phyloP scores from a whole-genome alignment of 2,329 filamentous ascomycete species.

The Talaromyces funiculosus region DNA sequence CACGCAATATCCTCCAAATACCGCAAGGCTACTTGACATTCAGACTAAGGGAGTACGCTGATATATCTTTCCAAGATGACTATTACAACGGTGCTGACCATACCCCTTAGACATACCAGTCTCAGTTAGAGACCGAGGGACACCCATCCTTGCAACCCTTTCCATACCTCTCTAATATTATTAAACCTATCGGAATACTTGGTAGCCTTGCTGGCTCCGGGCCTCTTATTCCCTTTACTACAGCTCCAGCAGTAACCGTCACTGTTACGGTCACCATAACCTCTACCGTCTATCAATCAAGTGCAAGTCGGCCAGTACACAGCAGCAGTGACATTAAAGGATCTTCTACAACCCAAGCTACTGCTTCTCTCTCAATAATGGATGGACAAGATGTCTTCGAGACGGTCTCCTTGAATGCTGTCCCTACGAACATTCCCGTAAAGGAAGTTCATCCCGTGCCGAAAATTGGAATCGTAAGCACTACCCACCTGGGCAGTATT shows the following conservation, averaged over 20 bases:
- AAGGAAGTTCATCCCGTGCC: conserved; percentile 40
- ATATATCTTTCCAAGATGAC: neutral
- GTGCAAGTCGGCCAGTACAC: neutral
- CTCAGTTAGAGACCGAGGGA: conserved; percentile 27
- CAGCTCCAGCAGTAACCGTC: neutral
- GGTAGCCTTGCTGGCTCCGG: neutral
- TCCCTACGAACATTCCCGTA: conserved; percentile 34
- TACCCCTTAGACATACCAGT: conserved; percentile 26
- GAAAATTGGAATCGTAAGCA: conserved; percentile 35
- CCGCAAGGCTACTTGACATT: conserved; percentile 23
- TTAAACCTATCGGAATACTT: neutral
- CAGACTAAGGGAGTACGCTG: conserved; percentile 29
- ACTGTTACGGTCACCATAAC: conserved; percentile 5
- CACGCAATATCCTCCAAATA: conserved; percentile 33
- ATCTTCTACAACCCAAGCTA: neutral
- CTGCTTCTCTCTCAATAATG: conserved; percentile 21
- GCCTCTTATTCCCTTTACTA: neutral
- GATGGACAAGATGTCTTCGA: conserved; percentile 38
- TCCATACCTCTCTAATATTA: neutral
- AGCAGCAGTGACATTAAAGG: neutral
- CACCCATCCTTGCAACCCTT: conserved; percentile 19
- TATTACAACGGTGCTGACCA: neutral
- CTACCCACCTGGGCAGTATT: neutral
- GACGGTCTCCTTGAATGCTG: conserved; percentile 34
- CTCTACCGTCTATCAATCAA: neutral